Base-by-base conservation (phyloP, 176 grass and related monocot genomes). In the Paspalum notatum region DNA sequence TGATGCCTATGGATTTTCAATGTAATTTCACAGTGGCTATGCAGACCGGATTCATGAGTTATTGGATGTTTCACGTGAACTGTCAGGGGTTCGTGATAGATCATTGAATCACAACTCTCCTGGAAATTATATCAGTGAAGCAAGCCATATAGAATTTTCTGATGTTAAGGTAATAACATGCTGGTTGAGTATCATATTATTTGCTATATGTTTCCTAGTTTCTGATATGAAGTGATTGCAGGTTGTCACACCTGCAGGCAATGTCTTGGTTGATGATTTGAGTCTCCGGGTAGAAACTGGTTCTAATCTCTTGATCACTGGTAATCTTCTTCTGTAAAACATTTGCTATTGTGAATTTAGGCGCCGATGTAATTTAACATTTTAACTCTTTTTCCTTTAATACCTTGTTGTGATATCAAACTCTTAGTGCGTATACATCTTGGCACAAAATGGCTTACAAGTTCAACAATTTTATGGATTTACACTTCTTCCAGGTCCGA, bases 241-340 rank as follows among this genome's bases (percentile, higher is more conserved):
- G 96, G 96, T 99, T 66, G 96, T 99, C 67, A 99, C 96, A 79
- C 96, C 96, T 49, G 91, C 92, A 74, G 88, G 84, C 69, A 95
- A 95, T 88, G 85, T 91, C 67, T 88, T 99, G 85, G 92, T 99
- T 58, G 91, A 95, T 56, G 85, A 95, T 91, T 86, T 99, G 80
- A 90, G 77, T 91, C 92, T 99, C 41, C 91, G 77, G 68, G 92
- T 99, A 39, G 96, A 99, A 82, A 88, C 76, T 9, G 96, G 96
- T 75, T 99, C 92, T 77, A 99, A 99, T 90, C 92, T 99, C 74
- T 91, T 99, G 84, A 99, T 99, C 63, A 99, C 96, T 9, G 92
- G 96, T 95, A 93, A 81, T 81, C 20, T 39, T 87, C 76, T 72
- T 67, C 16, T 65, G 43, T 17, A 12, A 71, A 65, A 65, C 57